Evolutionary conservation across 768 basidiomycete genomes (phyloP), one percentile per base, ranked within the genome.

Genomic region (Amanita subjunquillea): DNA sequence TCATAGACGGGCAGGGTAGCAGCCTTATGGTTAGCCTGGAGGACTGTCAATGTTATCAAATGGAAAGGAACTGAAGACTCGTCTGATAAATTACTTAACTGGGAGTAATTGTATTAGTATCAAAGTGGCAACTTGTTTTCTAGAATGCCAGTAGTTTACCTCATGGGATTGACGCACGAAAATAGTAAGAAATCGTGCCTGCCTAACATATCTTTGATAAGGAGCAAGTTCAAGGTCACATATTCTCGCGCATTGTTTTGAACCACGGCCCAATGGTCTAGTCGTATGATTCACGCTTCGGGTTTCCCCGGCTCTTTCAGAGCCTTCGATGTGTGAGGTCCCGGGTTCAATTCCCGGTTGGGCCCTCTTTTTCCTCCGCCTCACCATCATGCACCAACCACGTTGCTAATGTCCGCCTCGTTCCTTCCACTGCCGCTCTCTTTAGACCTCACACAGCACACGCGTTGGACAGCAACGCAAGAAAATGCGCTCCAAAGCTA

Each of bases 211-310:
- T 25, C 8, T 12, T 9, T 12, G 10, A 15, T 17, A 27, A 12
- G 23, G 36, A 23, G 12, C 12, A 13, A 30, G 25, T 15, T n/a
- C 29, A 47, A 47, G n/a, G 8, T 25, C 2, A 25, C 4, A 12
- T 37, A 48, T 20, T 12, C 8, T 23, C 29, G 17, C 44, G 12
- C 17, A 12, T 3, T 37, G 4, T 9, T 4, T 29, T 1, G 1
- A 15, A 4, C 1, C 1, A 37, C 29, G 60, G 56, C 60, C 55
- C 43, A 60, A 60, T 58, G 60, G 62, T 63, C 62, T 63, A 63
- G 62, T 63, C 60, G 62, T 56, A 63, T 63, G 62, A 63, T 63
- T 58, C 62, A 53, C 56, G 58, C 61, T 62, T 62, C 61, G 61
- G 61, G 60, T 53, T 41, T 29, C 49, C 57, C 57, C 55, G 55